A percentile compares a stretch with the other conserved stretches of the same genome.
Conservation (phyloP, 2,329 filamentous ascomycete genomes). For the Fusarium lyarnte region DNA sequence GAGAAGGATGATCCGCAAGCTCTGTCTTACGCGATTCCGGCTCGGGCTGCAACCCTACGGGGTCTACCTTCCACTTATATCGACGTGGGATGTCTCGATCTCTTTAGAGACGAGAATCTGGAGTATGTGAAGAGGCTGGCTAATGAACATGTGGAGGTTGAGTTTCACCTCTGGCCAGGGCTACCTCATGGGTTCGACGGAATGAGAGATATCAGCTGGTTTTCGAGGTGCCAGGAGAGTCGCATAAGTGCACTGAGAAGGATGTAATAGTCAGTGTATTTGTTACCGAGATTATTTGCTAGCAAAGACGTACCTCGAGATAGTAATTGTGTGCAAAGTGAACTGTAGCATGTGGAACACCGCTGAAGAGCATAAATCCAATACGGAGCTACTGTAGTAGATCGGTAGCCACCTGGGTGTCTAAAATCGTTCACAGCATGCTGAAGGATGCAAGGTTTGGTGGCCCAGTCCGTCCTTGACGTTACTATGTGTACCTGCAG, state of each 20-base stretch:
- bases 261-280: neutral
- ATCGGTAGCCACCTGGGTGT: neutral
- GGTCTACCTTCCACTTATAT: slow-evolving; percentile 51
- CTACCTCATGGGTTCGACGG: slow-evolving; percentile 51
- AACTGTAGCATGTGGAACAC: too few relatives aligned
- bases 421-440: neutral
- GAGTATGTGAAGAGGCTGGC: slow-evolving; percentile 4
- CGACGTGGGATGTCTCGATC: slow-evolving; percentile 51
- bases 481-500: neutral
- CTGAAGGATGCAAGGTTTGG: neutral
- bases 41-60: slow-evolving; percentile 32
- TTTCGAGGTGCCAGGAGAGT: neutral
- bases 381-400: accelerated
- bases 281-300: too few relatives aligned
- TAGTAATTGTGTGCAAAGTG: too few relatives aligned
- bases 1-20: neutral
- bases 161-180: slow-evolving; percentile 54
- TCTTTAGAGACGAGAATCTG: slow-evolving; percentile 44
- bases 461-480: too few relatives aligned
- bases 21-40: slow-evolving; percentile 38
- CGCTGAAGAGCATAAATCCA: too few relatives aligned
- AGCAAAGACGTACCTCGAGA: too few relatives aligned
- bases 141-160: slow-evolving; percentile 36
- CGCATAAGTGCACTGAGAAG: slow-evolving; percentile 5
- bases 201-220: slow-evolving; percentile 8